Base-by-base conservation (phyloP, 441 rosid species). In the Euphorbia corollata region DNA sequence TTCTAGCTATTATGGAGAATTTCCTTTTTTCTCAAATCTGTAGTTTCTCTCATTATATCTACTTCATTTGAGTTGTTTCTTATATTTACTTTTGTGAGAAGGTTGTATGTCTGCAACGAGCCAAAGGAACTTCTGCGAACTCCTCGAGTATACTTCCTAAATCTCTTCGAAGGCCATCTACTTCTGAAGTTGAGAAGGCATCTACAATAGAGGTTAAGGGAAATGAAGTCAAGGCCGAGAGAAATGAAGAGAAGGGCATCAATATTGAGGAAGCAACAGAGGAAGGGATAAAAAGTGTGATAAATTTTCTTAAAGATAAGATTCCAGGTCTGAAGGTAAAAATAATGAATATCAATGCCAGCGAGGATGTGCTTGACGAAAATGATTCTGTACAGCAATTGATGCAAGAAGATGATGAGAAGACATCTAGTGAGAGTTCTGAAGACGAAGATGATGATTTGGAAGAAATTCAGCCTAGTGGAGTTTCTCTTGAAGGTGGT, bases 291-390 rank as follows among this genome's bases (percentile, higher is more conserved):
- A 82, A 85, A 85, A 87, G 89, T 67, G 97, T 93, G 66, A 83
- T 93, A 62, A 87, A 90, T 43, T 93, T 85, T 82, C 89, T 93
- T 45, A 93, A 88, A 82, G 96, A 93, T 63, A 90, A 85, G 81
- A 90, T 93, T 76, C 96, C 98, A 15, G 98, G 94, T 70, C 64
- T 93, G 71, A 90, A 89, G 79, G 85, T 90, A 64, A 90, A 86
- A 83, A 82, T 86, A 65, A 83, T 82, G 91, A 85, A 92, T 59
- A 71, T 85, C 36, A 80, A 76, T 72, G 76, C 78, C 56, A 64
- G 89, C 39, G 85, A 75, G 45, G 90, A 82, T 70, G 83, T 68
- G 70, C 75, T 77, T n/a, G 91, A 81, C 65, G 88, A 82, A 66
- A 81, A 55, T 38, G 90, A 86, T 76, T 77, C 86, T 45, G 41